phyloP scores from a whole-genome alignment of 202 grass and related monocot species.

The Eragrostis tef region DNA sequence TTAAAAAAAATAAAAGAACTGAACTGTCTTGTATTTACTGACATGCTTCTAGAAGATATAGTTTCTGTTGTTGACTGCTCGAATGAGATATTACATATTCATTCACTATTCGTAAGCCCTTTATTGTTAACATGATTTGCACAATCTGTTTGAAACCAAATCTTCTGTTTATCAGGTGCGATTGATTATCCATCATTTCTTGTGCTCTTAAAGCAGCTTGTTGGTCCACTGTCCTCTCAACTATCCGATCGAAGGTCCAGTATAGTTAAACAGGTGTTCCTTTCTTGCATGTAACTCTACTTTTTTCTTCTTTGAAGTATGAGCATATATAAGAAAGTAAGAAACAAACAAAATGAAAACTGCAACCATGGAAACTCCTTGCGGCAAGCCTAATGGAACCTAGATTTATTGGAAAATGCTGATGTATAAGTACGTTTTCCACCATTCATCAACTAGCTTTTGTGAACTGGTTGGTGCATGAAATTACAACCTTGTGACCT shows the following conservation, averaged over 20 bases:
- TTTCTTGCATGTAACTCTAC: constrained; percentile 27
- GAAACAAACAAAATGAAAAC: no score
- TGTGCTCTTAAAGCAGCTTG: constrained; percentile 81
- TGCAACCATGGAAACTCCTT: not conserved
- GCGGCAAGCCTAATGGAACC: not conserved
- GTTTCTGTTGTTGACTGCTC: constrained; percentile 25
- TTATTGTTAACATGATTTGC: constrained; percentile 32
- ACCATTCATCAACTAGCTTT: not conserved
- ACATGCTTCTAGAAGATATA: constrained; percentile 29
- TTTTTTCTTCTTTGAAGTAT: not conserved
- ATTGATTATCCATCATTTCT: constrained; percentile 76
- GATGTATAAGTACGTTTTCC: not conserved
- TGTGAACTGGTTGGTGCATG: no score
- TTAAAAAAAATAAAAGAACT: not conserved
- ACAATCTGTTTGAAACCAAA: constrained; percentile 25
- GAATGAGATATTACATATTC: constrained; percentile 21
- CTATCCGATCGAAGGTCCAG: constrained; percentile 76
- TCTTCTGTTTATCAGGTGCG: constrained; percentile 64
- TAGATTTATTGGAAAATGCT: not conserved
- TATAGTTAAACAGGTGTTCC: constrained; percentile 84
- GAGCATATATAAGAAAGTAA: not conserved
- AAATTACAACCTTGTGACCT: not conserved
- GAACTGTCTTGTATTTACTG: constrained; percentile 6
- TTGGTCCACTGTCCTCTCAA: constrained; percentile 67
- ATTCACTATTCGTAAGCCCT: constrained; percentile 13